Conservation (phyloP, 345 rosid species). For the Anacardium occidentale region DNA sequence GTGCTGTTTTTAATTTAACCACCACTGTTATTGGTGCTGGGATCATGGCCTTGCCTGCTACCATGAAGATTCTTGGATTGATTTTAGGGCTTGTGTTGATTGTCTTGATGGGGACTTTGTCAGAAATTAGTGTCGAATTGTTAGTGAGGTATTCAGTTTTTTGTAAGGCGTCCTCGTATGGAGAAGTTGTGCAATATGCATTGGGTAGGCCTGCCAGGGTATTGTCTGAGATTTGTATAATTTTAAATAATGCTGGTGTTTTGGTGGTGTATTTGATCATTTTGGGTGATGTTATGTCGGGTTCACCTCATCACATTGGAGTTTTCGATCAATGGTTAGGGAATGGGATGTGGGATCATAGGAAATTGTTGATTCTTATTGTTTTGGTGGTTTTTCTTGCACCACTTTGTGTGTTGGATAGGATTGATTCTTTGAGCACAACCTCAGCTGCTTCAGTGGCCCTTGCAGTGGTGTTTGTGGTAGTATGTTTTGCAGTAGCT, state of each 20-base stretch:
- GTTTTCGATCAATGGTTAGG: slow-evolving; percentile 96
- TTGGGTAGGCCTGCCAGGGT: slow-evolving; percentile 83
- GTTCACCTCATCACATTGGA: slow-evolving; percentile 76
- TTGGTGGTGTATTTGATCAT: slow-evolving; percentile 90
- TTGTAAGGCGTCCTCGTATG: slow-evolving; percentile 70
- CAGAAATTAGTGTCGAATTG: slow-evolving; percentile 87
- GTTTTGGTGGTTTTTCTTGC: slow-evolving; percentile 76
- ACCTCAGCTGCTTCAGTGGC: slow-evolving; percentile 96
- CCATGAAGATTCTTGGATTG: slow-evolving; percentile 91
- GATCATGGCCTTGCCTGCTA: slow-evolving; percentile 97
- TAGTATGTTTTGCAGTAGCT: slow-evolving; percentile 71
- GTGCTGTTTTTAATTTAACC: slow-evolving; percentile 91
- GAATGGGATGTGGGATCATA: slow-evolving; percentile 89
- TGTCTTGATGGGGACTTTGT: slow-evolving; percentile 68
- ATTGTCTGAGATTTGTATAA: slow-evolving; percentile 83
- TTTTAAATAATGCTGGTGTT: slow-evolving; percentile 89
- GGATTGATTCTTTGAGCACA: slow-evolving; percentile 83
- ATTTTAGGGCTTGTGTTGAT: slow-evolving; percentile 63
- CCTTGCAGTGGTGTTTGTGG: slow-evolving; percentile 80
- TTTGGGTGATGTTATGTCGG: slow-evolving; percentile 94
- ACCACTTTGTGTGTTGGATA: slow-evolving; percentile 76
- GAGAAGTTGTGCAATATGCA: slow-evolving; percentile 79
- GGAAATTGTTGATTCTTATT: slow-evolving; percentile 64
- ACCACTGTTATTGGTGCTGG: slow-evolving; percentile 95
- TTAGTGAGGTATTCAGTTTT: slow-evolving; percentile 66